Evolutionary conservation across 257 asterid species (phyloP).

Genomic region (Nemophila menziesii): DNA sequence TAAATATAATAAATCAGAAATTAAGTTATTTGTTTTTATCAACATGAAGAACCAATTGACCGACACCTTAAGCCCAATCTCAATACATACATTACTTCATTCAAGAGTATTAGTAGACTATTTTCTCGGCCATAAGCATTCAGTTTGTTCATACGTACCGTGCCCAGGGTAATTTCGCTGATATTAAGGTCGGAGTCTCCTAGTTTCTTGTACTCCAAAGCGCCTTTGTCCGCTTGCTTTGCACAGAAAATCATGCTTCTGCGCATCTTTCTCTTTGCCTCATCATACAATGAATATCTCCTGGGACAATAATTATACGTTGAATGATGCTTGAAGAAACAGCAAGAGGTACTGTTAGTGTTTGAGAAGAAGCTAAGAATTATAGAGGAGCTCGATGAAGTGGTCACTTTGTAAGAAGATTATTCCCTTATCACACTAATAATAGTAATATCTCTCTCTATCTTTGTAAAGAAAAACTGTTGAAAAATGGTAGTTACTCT

Average conservation of each 20-base stretch:
- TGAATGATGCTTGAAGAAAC: slow-evolving; percentile 11
- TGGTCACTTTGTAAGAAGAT: slow-evolving; percentile 14
- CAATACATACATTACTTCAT: too few species aligned
- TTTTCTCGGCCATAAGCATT: not conserved
- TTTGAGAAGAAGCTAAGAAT: slow-evolving; percentile 9
- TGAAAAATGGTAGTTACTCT: too few species aligned
- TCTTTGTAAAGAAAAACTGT: too few species aligned
- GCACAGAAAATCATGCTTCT: slow-evolving; percentile 10
- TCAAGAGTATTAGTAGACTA: not conserved
- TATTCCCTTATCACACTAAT: too few species aligned
- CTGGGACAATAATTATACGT: not conserved
- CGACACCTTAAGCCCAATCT: too few species aligned
- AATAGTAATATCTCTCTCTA: too few species aligned
- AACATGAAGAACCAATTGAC: too few species aligned
- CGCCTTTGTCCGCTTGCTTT: slow-evolving; percentile 18
- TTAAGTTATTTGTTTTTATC: too few species aligned
- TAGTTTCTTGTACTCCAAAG: slow-evolving; percentile 56
- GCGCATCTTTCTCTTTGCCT: slow-evolving; percentile 16
- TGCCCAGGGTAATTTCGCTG: slow-evolving; percentile 85
- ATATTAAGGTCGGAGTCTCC: slow-evolving; percentile 82
- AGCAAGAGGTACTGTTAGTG: slow-evolving; percentile 1
- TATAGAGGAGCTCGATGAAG: slow-evolving; percentile 21
- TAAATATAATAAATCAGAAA: too few species aligned
- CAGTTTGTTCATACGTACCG: slow-evolving; percentile 29
- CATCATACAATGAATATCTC: slow-evolving; percentile 7